A percentile compares a stretch with the other conserved stretches of the same genome.
phyloP scores from a whole-genome alignment of 1,284 basidiomycete genomes.

The Irpex sp. region DNA sequence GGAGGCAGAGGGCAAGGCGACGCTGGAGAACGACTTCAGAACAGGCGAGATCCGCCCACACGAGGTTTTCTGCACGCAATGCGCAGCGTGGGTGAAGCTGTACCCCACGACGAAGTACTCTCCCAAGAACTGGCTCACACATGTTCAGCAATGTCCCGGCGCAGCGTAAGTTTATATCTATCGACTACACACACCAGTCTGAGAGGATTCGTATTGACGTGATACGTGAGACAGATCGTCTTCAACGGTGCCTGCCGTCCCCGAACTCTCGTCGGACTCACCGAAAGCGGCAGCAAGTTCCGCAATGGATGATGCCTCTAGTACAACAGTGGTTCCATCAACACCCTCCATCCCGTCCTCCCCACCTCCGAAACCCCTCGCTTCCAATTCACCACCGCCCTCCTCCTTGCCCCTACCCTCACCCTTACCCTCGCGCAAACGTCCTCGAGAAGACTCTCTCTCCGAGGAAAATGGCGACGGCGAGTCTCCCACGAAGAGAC shows the following conservation, averaged over 20 bases:
- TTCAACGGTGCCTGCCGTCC: neutral
- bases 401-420: no score
- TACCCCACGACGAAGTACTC: slow-evolving; percentile 35
- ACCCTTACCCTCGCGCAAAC: no score
- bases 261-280: neutral
- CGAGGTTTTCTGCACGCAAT: slow-evolving; percentile 50
- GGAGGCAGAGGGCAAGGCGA: slow-evolving; percentile 42
- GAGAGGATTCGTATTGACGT: neutral
- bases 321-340: neutral
- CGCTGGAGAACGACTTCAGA: slow-evolving; percentile 47
- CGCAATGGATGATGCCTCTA: neutral
- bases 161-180: slow-evolving; percentile 28
- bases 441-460: no score
- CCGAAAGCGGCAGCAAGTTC: neutral
- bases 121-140: slow-evolving; percentile 46
- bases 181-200: neutral
- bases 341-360: neutral
- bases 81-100: slow-evolving; percentile 55
- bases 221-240: neutral
- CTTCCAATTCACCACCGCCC: no score
- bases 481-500: slow-evolving; percentile 30
- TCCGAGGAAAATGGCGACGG: no score
- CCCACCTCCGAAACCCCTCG: no score
- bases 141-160: slow-evolving; percentile 37
- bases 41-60: slow-evolving; percentile 43